Evolutionary conservation across 352 stramenopile species (phyloP), one percentile per base, ranked within the genome.

Genomic region (Phytophthora tubulina): DNA sequence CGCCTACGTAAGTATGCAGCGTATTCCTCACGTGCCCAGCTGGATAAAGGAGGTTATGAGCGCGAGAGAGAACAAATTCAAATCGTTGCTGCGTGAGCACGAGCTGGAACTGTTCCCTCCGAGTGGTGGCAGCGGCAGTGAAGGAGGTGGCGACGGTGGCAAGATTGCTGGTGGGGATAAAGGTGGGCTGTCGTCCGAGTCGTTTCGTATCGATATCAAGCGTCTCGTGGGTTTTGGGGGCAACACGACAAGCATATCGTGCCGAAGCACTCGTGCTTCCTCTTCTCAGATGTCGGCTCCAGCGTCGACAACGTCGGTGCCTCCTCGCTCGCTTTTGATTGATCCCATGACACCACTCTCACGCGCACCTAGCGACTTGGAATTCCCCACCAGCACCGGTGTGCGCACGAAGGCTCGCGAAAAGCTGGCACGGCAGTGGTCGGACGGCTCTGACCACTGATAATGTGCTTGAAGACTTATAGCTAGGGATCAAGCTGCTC

Each of bases 41-140:
- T 89, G 74, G 78, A 87, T 93, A 46, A 55, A 81, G 27, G 65
- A 80, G 8, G 68, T 91, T 5, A 89, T 90, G 81, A 78, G 74
- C 27, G 71, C 76, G 3, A 72, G 83, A 15, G 85, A 93, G 54
- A 86, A 85, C 14, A 78, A 89, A 54, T 91, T 93, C 53, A 93
- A 93, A 63, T 71, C 75, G 55, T 38, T 93, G 15, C 48, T 93
- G 36, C 71, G 82, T 17, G 62, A 70, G 30, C 78, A 87, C 45
- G 85, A 93, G 63, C 56, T 75, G 11, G 70, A 86, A 7, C 54
- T 91, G 10, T 88, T 90, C 27, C 79, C 78, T 63, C 62, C 64
- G 1, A 67, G 59, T 27, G 51, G 42, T 17, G 36, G 30, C 4
- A 44, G 53, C 17, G 41, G 58, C 4, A 70, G 49, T n/a, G 44